Percentiles rank a stretch among this genome's conserved stretches.
Evolutionary conservation across 176 grass and related monocot species (phyloP).

Genomic region (Cenchrus americanus): DNA sequence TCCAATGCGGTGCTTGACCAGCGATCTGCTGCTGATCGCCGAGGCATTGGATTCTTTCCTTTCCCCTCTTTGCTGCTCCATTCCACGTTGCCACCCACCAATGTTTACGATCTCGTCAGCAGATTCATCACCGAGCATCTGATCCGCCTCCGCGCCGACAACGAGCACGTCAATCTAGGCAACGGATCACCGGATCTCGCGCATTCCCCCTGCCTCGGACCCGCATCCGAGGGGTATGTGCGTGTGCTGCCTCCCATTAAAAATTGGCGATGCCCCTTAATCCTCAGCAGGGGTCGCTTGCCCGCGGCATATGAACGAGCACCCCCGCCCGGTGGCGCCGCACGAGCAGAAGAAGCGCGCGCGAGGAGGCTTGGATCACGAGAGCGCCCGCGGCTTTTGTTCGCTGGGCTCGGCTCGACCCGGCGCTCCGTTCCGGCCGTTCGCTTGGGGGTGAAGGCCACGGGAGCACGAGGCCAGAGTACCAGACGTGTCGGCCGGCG

Average conservation of each 20-base stretch:
- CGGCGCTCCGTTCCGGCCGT: not conserved
- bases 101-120: constrained; percentile 21
- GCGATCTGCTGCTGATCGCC: not conserved
- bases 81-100: not conserved
- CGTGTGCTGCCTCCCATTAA: not conserved
- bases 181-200: constrained; percentile 27
- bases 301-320: not conserved
- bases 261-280: not conserved
- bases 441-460: constrained; percentile 6
- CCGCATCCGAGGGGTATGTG: constrained; percentile 33
- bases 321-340: too few species aligned
- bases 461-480: not conserved
- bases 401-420: not conserved
- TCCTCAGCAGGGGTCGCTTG: not conserved
- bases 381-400: not conserved
- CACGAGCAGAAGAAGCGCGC: not conserved
- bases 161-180: constrained; percentile 22
- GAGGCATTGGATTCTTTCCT: constrained; percentile 37
- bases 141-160: constrained; percentile 13
- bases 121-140: constrained; percentile 19
- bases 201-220: constrained; percentile 9
- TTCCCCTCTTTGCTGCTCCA: not conserved
- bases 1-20: not conserved
- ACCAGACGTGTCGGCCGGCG: not conserved
- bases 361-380: not conserved